Evolutionary conservation across 2,329 filamentous ascomycete species (phyloP), one percentile per base, ranked within the genome.

Genomic region (Fusarium phyllophilum): DNA sequence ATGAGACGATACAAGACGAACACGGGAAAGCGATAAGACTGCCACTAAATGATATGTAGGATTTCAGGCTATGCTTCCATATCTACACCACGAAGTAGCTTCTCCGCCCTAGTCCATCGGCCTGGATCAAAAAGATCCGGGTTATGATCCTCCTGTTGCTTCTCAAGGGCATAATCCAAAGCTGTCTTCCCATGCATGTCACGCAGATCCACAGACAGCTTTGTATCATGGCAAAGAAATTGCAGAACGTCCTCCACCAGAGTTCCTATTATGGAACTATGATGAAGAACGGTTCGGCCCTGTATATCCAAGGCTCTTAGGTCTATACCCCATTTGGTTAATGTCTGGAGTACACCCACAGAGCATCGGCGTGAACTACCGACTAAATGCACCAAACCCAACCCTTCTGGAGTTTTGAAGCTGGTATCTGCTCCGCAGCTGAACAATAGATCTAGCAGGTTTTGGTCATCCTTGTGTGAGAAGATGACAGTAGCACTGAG

Each of bases 401-500:
- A 46, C 18, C 26, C 26, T 22, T 46, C 45, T 22, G 12, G 0
- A 20, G 18, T 46, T 6, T 46, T 46, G 45, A 46, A 46, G 8
- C 20, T 6, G 5, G 26, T 12, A 0, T 46, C 17, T 29, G 26
- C 45, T 46, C 45, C 45, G 13, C 22, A 29, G 12, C 29, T 20
- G 5, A 29, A 22, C 13, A 46, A 20, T 5, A 29, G 26, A 15
- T 46, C 45, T 20, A 46, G 18, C 13, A 46, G 2, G 7, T 22
- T 0, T 10, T 46, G 8, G 5, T 29, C 26, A 46, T 22, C 13
- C 8, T 29, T 4, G 26, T 4, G 20, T 4, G 26, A 9, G 14
- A 20, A 0, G 5, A 46, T 2, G 44, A 29, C 26, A 29, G 6
- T 15, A 6, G 45, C 24, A 22, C 18, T 22, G 4, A 15, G 8